Evolutionary conservation across 2,329 filamentous ascomycete genomes (phyloP).

Genomic region (Fonsecaea monophora): DNA sequence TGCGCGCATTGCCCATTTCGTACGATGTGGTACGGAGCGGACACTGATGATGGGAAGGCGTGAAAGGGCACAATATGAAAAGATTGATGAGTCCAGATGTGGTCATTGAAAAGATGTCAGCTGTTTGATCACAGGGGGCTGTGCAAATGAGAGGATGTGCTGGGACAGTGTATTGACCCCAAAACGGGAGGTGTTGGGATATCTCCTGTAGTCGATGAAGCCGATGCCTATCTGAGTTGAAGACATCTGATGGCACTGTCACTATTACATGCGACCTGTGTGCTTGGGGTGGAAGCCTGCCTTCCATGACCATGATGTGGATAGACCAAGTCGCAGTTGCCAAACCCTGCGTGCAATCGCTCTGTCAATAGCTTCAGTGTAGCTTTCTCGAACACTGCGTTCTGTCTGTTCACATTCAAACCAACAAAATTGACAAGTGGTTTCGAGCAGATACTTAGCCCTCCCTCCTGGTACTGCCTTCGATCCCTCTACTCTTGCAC

Average conservation of each 20-base stretch:
- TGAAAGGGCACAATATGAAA: background rate
- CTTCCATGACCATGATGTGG: background rate
- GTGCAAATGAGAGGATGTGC: background rate
- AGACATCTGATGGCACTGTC: background rate
- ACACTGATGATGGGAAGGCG: background rate
- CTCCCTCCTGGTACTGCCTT: background rate
- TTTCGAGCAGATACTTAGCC: background rate
- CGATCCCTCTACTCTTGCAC: background rate
- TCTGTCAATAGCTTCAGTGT: background rate
- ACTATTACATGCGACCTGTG: background rate
- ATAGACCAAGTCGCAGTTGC: conserved; percentile 1
- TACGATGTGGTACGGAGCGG: background rate
- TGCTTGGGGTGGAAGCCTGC: background rate
- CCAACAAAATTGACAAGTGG: background rate
- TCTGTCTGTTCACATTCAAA: background rate
- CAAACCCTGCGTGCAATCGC: background rate
- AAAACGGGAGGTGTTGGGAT: background rate
- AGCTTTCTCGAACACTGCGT: background rate
- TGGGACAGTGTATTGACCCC: background rate
- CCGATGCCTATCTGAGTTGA: background rate
- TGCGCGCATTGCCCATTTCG: conserved; percentile 14
- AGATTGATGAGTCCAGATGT: background rate
- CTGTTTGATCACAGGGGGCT: background rate
- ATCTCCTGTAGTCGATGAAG: background rate
- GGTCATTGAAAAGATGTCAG: background rate